phyloP scores from a whole-genome alignment of 257 asterid species.

The Nicotiana undulata region DNA sequence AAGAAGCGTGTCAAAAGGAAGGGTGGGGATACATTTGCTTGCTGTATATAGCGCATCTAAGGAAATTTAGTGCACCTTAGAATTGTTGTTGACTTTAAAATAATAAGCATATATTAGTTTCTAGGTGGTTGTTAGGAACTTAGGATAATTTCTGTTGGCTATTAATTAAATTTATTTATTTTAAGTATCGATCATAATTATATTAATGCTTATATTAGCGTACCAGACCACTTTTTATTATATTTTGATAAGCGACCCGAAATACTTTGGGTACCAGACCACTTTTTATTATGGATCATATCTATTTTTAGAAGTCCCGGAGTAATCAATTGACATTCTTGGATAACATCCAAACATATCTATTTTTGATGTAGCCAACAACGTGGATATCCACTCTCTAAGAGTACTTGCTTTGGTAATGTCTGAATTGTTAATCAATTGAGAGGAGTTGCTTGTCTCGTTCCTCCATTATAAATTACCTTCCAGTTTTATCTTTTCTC shows the following conservation, averaged over 20 bases:
- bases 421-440: too few relatives aligned
- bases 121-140: neutral
- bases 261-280: too few relatives aligned
- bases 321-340: neutral
- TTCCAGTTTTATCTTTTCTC: too few relatives aligned
- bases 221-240: too few relatives aligned
- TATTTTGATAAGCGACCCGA: too few relatives aligned
- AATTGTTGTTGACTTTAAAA: neutral
- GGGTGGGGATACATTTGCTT: neutral
- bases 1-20: neutral
- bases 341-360: neutral
- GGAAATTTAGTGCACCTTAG: neutral
- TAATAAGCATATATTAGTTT: too few relatives aligned
- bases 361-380: neutral
- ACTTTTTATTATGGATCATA: too few relatives aligned
- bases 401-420: neutral
- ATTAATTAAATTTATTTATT: too few relatives aligned
- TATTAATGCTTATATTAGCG: too few relatives aligned
- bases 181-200: neutral
- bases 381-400: neutral
- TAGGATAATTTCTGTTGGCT: neutral
- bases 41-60: neutral
- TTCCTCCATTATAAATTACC: neutral
- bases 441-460: neutral
- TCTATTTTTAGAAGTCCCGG: neutral